phyloP scores from a whole-genome alignment of 2,329 filamentous ascomycete genomes.

The Diaporthe australafricana region DNA sequence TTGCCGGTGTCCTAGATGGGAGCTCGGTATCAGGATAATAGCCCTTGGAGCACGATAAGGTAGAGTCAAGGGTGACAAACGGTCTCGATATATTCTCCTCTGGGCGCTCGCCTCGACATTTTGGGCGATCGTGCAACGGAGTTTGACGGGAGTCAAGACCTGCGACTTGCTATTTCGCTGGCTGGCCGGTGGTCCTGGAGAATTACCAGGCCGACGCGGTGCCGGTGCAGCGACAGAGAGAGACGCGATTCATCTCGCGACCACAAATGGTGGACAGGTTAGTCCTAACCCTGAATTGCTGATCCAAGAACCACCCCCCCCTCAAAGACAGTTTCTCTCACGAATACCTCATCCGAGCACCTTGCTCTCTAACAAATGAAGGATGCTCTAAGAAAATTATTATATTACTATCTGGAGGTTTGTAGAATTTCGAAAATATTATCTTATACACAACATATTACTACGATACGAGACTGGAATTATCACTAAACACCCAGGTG shows the following conservation, averaged over 20 bases:
- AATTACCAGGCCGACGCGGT: conserved; percentile 7
- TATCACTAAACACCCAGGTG: conserved; percentile 2
- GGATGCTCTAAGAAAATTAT: not conserved
- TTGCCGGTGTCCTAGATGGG: conserved; percentile 87
- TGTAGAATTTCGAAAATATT: too few relatives aligned
- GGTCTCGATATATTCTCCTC: conserved; percentile 97
- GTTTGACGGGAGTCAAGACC: not conserved
- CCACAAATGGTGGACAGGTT: too few relatives aligned
- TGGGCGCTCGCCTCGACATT: conserved; percentile 82
- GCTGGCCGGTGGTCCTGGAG: conserved; percentile 6
- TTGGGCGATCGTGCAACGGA: conserved; percentile 42
- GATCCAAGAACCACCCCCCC: not conserved
- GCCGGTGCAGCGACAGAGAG: not conserved
- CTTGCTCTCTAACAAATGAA: not conserved
- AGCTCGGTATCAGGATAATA: not conserved
- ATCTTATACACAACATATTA: not conserved
- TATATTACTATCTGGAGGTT: too few relatives aligned
- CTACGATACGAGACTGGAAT: too few relatives aligned
- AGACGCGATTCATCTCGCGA: not conserved
- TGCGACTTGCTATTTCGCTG: not conserved
- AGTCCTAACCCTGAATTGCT: not conserved
- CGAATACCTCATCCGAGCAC: not conserved
- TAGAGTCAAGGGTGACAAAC: conserved; percentile 60
- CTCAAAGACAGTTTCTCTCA: not conserved
- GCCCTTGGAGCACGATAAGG: not conserved